phyloP scores from a whole-genome alignment of 148 eudicot species.

The Rhododendron henanense region DNA sequence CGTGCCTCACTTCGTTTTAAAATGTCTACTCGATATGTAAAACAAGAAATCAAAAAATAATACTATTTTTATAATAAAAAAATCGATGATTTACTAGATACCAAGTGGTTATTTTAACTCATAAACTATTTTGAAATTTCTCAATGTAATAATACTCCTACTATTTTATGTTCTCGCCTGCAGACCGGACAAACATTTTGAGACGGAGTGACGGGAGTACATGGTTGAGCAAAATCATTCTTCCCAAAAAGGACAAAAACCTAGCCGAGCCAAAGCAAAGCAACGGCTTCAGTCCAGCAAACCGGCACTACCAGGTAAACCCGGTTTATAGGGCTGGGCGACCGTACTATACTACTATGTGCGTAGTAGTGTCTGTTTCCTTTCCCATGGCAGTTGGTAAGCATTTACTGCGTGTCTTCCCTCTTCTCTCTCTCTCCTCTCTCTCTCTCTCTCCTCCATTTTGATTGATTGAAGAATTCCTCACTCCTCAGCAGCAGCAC shows the following conservation, averaged over 20 bases:
- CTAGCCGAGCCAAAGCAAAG: conserved; percentile 7
- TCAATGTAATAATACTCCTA: too few relatives aligned
- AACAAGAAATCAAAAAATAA: too few relatives aligned
- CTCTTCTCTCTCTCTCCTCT: neutral
- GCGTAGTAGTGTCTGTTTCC: conserved; percentile 29
- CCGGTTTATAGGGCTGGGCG: neutral
- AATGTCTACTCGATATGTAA: too few relatives aligned
- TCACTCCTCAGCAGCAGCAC: neutral
- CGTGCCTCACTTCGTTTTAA: too few relatives aligned
- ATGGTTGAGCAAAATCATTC: neutral
- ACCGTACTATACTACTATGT: conserved; percentile 33
- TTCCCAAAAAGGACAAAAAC: neutral
- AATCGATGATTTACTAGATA: too few relatives aligned
- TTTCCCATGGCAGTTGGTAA: conserved; percentile 64
- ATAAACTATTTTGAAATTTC: too few relatives aligned
- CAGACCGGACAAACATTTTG: too few relatives aligned
- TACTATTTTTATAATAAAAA: too few relatives aligned
- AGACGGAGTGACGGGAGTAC: too few relatives aligned
- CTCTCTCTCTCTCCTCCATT: conserved; percentile 14
- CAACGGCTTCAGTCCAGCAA: neutral
- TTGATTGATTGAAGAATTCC: conserved; percentile 13
- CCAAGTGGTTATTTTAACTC: too few relatives aligned
- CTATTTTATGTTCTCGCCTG: too few relatives aligned
- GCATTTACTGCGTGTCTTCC: conserved; percentile 62
- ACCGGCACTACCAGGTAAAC: conserved; percentile 13